A percentile compares a stretch with the other conserved stretches of the same genome.
Evolutionary conservation across 2,329 filamentous ascomycete genomes (phyloP).

Genomic region (Purpureocillium lavendulum): DNA sequence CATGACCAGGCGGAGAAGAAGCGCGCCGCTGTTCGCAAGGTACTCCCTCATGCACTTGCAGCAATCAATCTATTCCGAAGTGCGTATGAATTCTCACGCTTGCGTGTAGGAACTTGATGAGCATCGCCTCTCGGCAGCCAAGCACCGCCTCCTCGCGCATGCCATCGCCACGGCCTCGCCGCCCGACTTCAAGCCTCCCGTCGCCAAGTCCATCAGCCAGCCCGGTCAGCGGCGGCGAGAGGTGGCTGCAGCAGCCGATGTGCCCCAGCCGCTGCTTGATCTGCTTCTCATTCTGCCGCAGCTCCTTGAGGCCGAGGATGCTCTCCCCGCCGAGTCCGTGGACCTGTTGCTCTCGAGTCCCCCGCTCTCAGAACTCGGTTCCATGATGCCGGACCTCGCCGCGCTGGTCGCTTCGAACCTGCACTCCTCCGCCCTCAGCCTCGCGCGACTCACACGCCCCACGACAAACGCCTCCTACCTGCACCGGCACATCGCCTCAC

Average conservation of each 20-base stretch:
- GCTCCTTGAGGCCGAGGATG: conserved; percentile 29
- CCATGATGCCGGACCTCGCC: conserved; percentile 38
- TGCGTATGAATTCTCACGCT: background rate
- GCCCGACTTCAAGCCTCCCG: conserved; percentile 11
- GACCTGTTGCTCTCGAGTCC: conserved; percentile 39
- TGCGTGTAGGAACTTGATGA: conserved; percentile 36
- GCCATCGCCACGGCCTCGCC: conserved; percentile 39
- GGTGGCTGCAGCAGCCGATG: conserved; percentile 10
- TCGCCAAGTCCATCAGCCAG: conserved; percentile 3
- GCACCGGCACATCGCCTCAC: conserved; percentile 46
- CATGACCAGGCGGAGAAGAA: conserved; percentile 40
- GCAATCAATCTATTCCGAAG: too few species aligned
- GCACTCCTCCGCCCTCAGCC: conserved; percentile 35
- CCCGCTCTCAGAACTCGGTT: conserved; percentile 38
- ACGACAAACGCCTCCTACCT: conserved; percentile 46
- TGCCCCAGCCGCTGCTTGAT: conserved; percentile 40
- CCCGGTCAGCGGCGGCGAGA: conserved; percentile 6
- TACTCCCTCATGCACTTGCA: conserved; percentile 15
- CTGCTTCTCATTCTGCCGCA: conserved; percentile 47
- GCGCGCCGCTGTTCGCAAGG: conserved; percentile 39
- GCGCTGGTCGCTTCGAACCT: conserved; percentile 41
- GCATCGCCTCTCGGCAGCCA: conserved; percentile 38
- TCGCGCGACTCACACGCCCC: conserved; percentile 40
- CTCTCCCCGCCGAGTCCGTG: conserved; percentile 25
- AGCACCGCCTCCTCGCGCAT: conserved; percentile 39